Conservation (phyloP, 2,329 filamentous ascomycete species). For the Mycosphaerella sp. region DNA sequence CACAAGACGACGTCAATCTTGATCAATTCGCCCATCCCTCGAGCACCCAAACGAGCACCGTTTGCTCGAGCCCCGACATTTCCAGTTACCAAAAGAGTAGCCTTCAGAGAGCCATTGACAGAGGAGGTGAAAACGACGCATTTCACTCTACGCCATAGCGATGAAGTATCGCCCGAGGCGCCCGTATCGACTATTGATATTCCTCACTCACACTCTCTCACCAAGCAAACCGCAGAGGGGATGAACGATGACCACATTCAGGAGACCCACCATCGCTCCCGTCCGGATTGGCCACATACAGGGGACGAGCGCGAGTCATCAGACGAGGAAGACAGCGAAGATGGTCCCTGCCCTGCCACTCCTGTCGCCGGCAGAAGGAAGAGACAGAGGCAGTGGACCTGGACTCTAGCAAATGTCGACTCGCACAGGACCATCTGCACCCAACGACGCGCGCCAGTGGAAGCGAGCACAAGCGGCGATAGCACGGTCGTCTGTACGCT, state of each 20-base stretch:
- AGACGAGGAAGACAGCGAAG: constrained; percentile 42
- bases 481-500: no score
- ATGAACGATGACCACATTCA: not conserved
- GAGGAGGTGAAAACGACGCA: constrained; percentile 53
- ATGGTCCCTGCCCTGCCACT: constrained; percentile 45
- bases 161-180: constrained; percentile 42
- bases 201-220: constrained; percentile 15
- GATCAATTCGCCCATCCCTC: constrained; percentile 39
- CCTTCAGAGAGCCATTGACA: constrained; percentile 50
- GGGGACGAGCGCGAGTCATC: constrained; percentile 43
- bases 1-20: constrained; percentile 44
- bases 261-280: constrained; percentile 1
- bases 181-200: constrained; percentile 29
- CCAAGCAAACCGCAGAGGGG: constrained; percentile 1
- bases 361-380: constrained; percentile 50
- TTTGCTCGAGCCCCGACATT: constrained; percentile 43
- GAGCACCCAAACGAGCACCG: constrained; percentile 18
- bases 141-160: constrained; percentile 52
- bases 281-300: constrained; percentile 16
- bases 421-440: not conserved
- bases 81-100: constrained; percentile 52
- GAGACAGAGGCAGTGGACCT: constrained; percentile 50
- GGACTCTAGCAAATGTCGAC: constrained; percentile 41
- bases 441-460: not conserved
- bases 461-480: no score